Base-by-base conservation (phyloP, 2,329 filamentous ascomycete genomes). In the Colletotrichum trifolii region DNA sequence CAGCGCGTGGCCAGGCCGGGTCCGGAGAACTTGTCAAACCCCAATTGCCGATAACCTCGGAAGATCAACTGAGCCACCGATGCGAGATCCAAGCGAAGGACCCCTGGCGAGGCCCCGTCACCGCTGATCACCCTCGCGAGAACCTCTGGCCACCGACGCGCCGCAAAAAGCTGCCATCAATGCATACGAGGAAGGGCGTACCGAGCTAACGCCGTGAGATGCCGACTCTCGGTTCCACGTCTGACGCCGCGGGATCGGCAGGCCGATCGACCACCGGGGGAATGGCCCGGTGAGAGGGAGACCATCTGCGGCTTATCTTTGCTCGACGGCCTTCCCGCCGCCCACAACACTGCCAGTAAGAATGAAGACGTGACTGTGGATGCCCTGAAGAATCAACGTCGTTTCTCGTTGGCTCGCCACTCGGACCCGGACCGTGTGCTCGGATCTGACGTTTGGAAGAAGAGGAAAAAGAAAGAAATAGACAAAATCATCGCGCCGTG, bases 41-140 rank as follows among this genome's bases (percentile, higher is more conserved):
- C 46, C 62, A 62, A 65, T 58, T 62, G 48, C 62, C 62, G 58
- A 56, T 65, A 65, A 65, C 52, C 58, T 66, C 63, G 58, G 58
- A 57, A 39, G 63, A 66, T 57, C 52, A 43, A 42, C 47, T 48
- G 42, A 38, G n/a, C 58, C 58, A 54, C 6, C 48, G 42, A 66
- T 63, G 52, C 52, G 34, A 63, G 63, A 61, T 65, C 50, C 47
- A 54, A 39, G 35, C 34, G 46, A 58, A 33, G 56, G 45, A 50
- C 57, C 3, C 5, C 4, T 8, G 38, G 8, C 40, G 25, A 13
- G 6, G 11, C 42, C 17, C 42, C 12, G 50, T 65, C 43, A 50
- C 35, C 50, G 25, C 4, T 25, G 4, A 25, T 55, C 50, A 35
- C 42, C 47, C 40, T 50, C 45, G 62, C 57, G 57, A 54, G 25